Conservation (phyloP, 1,284 basidiomycete species). For the Tilletia horrida region DNA sequence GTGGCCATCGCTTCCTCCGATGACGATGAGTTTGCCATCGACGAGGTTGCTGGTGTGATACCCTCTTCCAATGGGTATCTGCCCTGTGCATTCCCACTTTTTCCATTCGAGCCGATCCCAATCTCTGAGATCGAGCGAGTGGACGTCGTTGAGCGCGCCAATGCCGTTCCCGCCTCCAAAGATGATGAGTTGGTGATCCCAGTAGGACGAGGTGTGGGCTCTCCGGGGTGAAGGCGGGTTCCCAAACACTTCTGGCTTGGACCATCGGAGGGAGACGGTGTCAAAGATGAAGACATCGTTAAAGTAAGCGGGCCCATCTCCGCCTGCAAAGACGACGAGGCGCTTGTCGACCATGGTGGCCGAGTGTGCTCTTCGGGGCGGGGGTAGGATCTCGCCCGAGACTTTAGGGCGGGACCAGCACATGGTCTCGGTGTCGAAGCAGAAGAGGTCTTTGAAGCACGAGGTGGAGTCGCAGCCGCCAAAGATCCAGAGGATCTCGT, state of each 20-base stretch:
- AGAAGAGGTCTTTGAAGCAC: constrained; percentile 73
- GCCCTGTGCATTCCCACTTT: constrained; percentile 40
- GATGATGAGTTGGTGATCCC: constrained; percentile 72
- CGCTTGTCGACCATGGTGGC: constrained; percentile 75
- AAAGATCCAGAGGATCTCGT: constrained; percentile 77
- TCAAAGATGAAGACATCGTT: constrained; percentile 75
- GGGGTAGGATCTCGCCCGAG: constrained; percentile 67
- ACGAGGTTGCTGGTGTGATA: constrained; percentile 87
- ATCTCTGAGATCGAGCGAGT: constrained; percentile 72
- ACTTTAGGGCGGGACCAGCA: constrained; percentile 78
- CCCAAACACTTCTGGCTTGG: constrained; percentile 35
- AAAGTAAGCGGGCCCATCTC: constrained; percentile 66
- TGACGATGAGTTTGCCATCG: constrained; percentile 74
- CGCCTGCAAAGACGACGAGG: constrained; percentile 80
- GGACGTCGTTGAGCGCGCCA: constrained; percentile 81
- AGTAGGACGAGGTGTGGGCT: constrained; percentile 78
- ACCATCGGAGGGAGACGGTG: constrained; percentile 58
- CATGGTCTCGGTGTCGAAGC: constrained; percentile 85
- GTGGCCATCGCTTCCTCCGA: constrained; percentile 66
- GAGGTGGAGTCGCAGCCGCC: constrained; percentile 81
- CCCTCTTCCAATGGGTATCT: constrained; percentile 65
- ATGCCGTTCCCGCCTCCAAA: constrained; percentile 90
- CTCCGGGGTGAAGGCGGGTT: constrained; percentile 63
- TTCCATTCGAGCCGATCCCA: constrained; percentile 66
- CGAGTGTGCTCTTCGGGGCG: constrained; percentile 80